These are phyloP conservation scores for Cladorrhinum sp. DNA, from an alignment of 2,329 filamentous ascomycete genomes.

Conservation along the genomic window DNA sequence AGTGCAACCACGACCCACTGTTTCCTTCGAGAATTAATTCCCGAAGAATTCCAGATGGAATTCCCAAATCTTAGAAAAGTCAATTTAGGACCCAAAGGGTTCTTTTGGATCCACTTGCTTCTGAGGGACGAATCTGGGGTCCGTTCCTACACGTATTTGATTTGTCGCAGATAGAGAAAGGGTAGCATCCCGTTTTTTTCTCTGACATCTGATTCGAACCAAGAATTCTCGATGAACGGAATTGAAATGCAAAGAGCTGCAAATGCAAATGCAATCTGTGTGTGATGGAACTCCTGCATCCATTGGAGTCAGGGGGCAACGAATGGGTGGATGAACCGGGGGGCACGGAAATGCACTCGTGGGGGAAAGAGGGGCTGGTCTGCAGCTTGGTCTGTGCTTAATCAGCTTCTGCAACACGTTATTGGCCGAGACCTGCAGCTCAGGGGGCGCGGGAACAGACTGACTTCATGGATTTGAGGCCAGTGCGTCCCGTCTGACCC, in stretches of 20 bases:
- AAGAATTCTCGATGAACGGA: not conserved
- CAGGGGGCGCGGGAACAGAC: not conserved
- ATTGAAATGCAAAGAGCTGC: not conserved
- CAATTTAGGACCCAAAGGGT: not conserved
- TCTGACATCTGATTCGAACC: not conserved
- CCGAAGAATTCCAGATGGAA: not conserved
- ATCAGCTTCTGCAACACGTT: not conserved
- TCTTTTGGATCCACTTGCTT: not conserved
- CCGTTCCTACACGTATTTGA: not conserved
- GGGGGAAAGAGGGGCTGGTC: not conserved
- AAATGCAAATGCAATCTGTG: not conserved
- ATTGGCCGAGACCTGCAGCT: not conserved
- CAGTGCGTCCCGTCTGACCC: not conserved
- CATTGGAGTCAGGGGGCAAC: not conserved
- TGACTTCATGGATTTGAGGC: not conserved
- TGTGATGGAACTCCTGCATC: not conserved
- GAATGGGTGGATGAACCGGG: too few relatives aligned
- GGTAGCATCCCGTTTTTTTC: not conserved
- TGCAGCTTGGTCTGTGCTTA: not conserved
- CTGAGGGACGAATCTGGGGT: not conserved
- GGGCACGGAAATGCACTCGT: not conserved
- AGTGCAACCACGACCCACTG: not conserved
- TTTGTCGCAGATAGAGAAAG: not conserved
- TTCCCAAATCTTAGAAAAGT: not conserved
- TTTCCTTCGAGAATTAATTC: slow-evolving; percentile 16